phyloP scores from a whole-genome alignment of 2,329 filamentous ascomycete genomes.

The Pseudogymnoascus sp. region DNA sequence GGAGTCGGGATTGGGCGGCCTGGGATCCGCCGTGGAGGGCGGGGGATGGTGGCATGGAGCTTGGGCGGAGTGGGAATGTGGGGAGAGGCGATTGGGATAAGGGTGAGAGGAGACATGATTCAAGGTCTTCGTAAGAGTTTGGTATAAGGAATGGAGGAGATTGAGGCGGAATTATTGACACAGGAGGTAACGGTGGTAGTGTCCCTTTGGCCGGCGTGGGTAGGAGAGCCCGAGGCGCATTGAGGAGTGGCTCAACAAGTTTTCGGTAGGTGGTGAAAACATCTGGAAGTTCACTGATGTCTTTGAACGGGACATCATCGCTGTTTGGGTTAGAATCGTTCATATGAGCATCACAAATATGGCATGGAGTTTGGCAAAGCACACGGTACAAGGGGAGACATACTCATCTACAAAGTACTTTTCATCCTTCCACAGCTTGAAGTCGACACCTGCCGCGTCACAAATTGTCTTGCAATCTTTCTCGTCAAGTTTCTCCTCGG shows the following conservation, averaged over 20 bases:
- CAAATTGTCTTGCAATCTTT: conserved; percentile 44
- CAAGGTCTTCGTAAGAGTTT: conserved; percentile 41
- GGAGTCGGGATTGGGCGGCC: conserved; percentile 47
- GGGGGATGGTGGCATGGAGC: conserved; percentile 48
- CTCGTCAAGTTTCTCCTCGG: conserved; percentile 62
- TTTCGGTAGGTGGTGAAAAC: conserved; percentile 71
- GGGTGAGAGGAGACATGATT: conserved; percentile 48
- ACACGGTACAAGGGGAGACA: conserved; percentile 30
- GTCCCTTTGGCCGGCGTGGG: conserved; percentile 40
- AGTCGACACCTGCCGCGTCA: conserved; percentile 43
- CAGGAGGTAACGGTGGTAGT: conserved; percentile 49
- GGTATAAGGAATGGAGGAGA: conserved; percentile 55
- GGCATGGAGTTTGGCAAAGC: background rate
- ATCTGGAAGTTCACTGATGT: conserved; percentile 51
- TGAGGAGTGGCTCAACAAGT: conserved; percentile 59
- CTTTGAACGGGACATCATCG: conserved; percentile 53
- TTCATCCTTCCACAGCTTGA: conserved; percentile 62
- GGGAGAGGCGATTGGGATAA: conserved; percentile 40
- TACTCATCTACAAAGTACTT: conserved; percentile 76
- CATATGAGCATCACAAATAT: background rate
- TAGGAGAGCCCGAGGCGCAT: conserved; percentile 50
- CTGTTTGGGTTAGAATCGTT: conserved; percentile 32
- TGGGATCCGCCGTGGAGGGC: conserved; percentile 62
- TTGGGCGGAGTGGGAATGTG: conserved; percentile 44
- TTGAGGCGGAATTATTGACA: conserved; percentile 46